Base-by-base conservation (phyloP, 108 stramenopile species). In the Conticribra weissflogii region DNA sequence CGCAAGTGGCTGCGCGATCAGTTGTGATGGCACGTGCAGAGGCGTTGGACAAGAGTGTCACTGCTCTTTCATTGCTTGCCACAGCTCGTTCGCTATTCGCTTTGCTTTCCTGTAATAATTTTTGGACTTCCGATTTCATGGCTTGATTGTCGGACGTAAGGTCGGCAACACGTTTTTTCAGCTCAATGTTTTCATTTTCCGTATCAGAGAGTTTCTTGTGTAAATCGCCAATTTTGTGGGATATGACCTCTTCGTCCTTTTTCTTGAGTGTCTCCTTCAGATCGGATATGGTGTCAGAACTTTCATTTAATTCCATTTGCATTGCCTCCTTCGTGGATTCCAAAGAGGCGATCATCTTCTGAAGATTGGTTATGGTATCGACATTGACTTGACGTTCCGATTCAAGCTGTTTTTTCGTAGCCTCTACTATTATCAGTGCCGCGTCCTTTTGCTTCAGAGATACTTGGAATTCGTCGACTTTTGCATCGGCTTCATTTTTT, bases 221-320 rank as follows among this genome's bases (percentile, higher is more conserved):
- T 34, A 65, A 51, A 17, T 65, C 64, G 17, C 33, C 14, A 21
- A 53, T 24, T 19, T 52, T 65, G 36, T 41, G 36, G 12, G 36
- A 41, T 12, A 41, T 41, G 36, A 41, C 36, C 36, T 41, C 36
- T 5, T 41, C 36, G 5, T 63, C 54, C 17, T 57, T 48, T 33
- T 28, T 55, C 54, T 59, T 30, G 17, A 68, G 34, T 9, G 54
- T 28, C 25, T 72, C 62, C 46, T 63, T 54, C 33, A 72, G 45
- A 0, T 63, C 62, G 3, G 44, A 47, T 3, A 72, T 36, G 16
- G 61, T 52, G 36, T 59, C 48, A 1, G 51, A 28, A 31, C 46
- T 68, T 12, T 44, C 63, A 33, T 72, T 69, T 30, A 80, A 59
- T 59, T 80, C 62, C 12, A 66, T 36, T 54, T 72, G 62, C 17